A percentile compares a stretch with the other conserved stretches of the same genome.
These are phyloP conservation scores for Meredithiella fracta DNA, from an alignment of 2,329 filamentous ascomycete species.

Conservation along the genomic window DNA sequence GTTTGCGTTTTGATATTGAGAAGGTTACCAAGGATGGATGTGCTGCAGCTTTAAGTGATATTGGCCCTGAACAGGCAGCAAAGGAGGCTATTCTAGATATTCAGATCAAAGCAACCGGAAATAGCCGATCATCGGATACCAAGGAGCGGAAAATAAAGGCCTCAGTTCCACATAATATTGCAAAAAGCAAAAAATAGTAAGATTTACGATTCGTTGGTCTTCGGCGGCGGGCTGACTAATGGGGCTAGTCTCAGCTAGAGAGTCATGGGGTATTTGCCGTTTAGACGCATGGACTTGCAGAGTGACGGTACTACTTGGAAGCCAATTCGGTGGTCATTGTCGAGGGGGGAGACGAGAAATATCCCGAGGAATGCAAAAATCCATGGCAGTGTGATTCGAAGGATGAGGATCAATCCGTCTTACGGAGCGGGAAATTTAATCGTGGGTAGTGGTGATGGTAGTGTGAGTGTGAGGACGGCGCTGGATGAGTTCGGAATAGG, in stretches of 20 bases:
- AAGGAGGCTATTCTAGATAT: conserved; percentile 20
- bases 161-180: conserved; percentile 40
- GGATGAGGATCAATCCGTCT: conserved; percentile 44
- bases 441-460: conserved; percentile 60
- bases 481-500: no score
- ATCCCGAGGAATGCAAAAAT: conserved; percentile 54
- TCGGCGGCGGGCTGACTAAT: conserved; percentile 38
- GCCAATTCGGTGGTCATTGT: conserved; percentile 65
- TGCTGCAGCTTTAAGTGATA: conserved; percentile 21
- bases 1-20: conserved; percentile 51
- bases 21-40: conserved; percentile 54
- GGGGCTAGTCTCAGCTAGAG: conserved; percentile 52
- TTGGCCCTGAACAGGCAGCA: conserved; percentile 1
- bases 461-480: conserved; percentile 30
- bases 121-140: no score
- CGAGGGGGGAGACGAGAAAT: conserved; percentile 61
- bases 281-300: conserved; percentile 63
- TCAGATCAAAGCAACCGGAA: conserved; percentile 21
- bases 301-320: conserved; percentile 60
- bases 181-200: conserved; percentile 35
- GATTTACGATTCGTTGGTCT: conserved; percentile 57
- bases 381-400: conserved; percentile 56
- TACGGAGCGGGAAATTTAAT: conserved; percentile 72
- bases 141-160: no score
- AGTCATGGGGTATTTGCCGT: conserved; percentile 67